Evolutionary conservation across 164 flowering plant genomes (phyloP).

Genomic region (Sedum album): DNA sequence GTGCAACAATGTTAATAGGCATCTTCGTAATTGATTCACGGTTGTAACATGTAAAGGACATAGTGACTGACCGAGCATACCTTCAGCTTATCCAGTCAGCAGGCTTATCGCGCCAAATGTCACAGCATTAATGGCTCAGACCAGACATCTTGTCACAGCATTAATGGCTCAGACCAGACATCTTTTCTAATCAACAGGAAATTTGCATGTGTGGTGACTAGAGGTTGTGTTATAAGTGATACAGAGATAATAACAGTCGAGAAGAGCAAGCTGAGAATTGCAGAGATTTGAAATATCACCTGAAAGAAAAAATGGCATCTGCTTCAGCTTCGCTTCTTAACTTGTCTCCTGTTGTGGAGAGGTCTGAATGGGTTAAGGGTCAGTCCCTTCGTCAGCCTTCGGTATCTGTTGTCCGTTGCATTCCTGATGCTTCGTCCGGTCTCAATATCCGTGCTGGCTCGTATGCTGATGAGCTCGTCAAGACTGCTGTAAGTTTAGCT

Average conservation of each 20-base stretch:
- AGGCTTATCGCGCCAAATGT: constrained; percentile 5
- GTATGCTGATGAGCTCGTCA: too few relatives aligned
- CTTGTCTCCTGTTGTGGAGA: too few relatives aligned
- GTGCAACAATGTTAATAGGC: too few relatives aligned
- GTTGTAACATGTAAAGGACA: not conserved
- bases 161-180: not conserved
- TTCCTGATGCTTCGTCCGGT: not conserved
- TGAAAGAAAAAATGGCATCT: not conserved
- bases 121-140: not conserved
- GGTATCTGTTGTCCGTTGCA: not conserved
- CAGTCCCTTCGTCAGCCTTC: too few relatives aligned
- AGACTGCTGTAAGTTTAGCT: not conserved
- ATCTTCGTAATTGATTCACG: not conserved
- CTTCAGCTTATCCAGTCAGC: not conserved
- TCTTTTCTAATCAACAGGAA: not conserved
- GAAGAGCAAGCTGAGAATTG: not conserved
- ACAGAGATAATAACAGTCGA: not conserved
- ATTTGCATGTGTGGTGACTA: constrained; percentile 2
- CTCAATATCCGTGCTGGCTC: not conserved
- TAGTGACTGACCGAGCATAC: not conserved
- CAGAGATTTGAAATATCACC: not conserved
- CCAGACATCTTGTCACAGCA: not conserved
- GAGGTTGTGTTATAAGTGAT: not conserved
- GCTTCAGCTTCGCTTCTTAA: too few relatives aligned
- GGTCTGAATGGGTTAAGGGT: constrained; percentile 2